Evolutionary conservation across 2,329 filamentous ascomycete genomes (phyloP).

Genomic region (Penicillium fuscoglaucum): DNA sequence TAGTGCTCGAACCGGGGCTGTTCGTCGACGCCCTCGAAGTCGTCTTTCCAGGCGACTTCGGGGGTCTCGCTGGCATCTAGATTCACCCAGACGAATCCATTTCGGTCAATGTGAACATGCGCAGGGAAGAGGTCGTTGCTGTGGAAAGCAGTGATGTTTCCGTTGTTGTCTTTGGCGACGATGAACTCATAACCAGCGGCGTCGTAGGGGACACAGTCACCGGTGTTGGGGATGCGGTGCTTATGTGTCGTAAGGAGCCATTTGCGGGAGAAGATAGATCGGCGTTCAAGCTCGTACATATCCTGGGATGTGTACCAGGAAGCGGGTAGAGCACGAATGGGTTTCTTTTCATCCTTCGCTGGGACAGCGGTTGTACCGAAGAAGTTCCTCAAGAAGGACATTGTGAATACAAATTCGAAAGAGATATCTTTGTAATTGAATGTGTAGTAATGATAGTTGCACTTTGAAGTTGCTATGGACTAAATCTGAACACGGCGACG

Average conservation of each 20-base stretch:
- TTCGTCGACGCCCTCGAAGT: constrained; percentile 53
- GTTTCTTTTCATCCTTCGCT: constrained; percentile 28
- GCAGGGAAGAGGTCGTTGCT: constrained; percentile 56
- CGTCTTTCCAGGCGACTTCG: constrained; percentile 56
- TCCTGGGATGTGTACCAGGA: constrained; percentile 50
- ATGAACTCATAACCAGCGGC: constrained; percentile 58
- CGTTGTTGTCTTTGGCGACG: constrained; percentile 51
- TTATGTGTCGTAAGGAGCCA: constrained; percentile 45
- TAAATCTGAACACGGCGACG: constrained; percentile 11
- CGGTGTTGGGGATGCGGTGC: constrained; percentile 50
- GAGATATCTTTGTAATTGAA: constrained; percentile 2
- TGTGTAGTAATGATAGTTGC: not conserved
- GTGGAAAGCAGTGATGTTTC: constrained; percentile 51
- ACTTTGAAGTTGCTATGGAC: constrained; percentile 13
- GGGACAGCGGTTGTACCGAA: constrained; percentile 28
- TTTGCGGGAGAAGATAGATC: constrained; percentile 60
- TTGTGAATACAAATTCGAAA: constrained; percentile 13
- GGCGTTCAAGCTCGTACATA: constrained; percentile 58
- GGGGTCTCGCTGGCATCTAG: constrained; percentile 49
- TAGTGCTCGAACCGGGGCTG: constrained; percentile 52
- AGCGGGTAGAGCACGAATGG: constrained; percentile 49
- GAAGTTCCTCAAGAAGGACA: constrained; percentile 33
- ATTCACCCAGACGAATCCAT: constrained; percentile 62
- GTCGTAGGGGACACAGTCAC: constrained; percentile 57
- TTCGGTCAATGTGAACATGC: constrained; percentile 55